phyloP scores from a whole-genome alignment of 148 eudicot genomes.

The Nepenthes mirabilis region DNA sequence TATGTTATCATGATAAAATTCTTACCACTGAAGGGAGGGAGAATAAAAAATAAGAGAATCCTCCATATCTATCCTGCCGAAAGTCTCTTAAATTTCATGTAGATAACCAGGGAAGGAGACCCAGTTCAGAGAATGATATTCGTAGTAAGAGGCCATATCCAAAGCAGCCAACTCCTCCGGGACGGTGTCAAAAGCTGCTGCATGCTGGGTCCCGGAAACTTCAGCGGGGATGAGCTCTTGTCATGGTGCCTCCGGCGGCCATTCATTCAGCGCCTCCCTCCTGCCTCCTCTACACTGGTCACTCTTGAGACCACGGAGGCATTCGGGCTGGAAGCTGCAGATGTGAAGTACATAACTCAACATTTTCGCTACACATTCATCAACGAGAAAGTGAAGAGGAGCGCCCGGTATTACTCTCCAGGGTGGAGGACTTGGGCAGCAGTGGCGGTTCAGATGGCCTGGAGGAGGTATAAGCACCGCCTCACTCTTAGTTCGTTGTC shows the following conservation, averaged over 20 bases:
- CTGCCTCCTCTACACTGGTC: constrained; percentile 61
- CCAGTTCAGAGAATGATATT: constrained; percentile 30
- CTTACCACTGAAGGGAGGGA: not conserved
- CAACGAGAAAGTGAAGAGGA: constrained; percentile 74
- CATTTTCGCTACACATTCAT: constrained; percentile 92
- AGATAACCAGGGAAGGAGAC: constrained; percentile 37
- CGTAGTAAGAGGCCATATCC: constrained; percentile 19
- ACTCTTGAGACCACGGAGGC: constrained; percentile 94
- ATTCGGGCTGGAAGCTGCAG: constrained; percentile 72
- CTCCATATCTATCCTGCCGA: not conserved
- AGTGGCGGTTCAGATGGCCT: constrained; percentile 78
- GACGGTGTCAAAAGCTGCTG: constrained; percentile 15
- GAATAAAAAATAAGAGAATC: not conserved
- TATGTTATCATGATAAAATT: too few relatives aligned
- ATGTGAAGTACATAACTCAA: constrained; percentile 79
- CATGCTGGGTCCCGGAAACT: constrained; percentile 26
- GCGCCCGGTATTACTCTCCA: constrained; percentile 88
- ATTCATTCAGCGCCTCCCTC: constrained; percentile 66
- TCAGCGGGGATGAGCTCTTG: constrained; percentile 85
- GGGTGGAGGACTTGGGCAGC: constrained; percentile 99
- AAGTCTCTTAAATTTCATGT: not conserved
- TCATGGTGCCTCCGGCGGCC: constrained; percentile 88
- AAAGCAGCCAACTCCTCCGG: constrained; percentile 21
- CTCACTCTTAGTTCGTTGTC: constrained; percentile 75
- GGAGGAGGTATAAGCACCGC: constrained; percentile 82